Percentiles rank a stretch among this genome's conserved stretches.
These are phyloP conservation scores for Massariosphaeria phaeospora DNA, from an alignment of 495 filamentous ascomycete species.

Conservation along the genomic window DNA sequence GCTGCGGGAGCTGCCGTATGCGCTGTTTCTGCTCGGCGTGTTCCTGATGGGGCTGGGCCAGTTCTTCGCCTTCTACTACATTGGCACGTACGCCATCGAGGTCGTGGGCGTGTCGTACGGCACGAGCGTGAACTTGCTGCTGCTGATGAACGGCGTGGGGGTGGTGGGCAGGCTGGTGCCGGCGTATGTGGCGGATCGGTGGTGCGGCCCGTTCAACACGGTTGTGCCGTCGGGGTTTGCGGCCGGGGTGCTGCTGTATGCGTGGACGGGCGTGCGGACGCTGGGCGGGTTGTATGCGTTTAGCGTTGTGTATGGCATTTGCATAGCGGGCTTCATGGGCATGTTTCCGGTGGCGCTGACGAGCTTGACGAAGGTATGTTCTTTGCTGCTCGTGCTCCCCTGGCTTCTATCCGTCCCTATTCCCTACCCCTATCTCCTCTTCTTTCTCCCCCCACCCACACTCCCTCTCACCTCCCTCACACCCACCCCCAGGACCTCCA, in stretches of 20 bases:
- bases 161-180: slow-evolving; percentile 39
- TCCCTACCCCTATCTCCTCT: too few species aligned
- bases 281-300: slow-evolving; percentile 34
- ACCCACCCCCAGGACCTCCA: slow-evolving; percentile 33
- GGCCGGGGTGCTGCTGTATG: slow-evolving; percentile 32
- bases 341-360: slow-evolving; percentile 37
- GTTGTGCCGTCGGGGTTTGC: slow-evolving; percentile 36
- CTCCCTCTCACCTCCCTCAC: too few species aligned
- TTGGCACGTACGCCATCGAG: slow-evolving; percentile 34
- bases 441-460: too few species aligned
- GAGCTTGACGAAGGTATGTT: slow-evolving; percentile 38
- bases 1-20: slow-evolving; percentile 36
- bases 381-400: too few species aligned
- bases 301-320: slow-evolving; percentile 35
- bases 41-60: slow-evolving; percentile 21
- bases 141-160: slow-evolving; percentile 40
- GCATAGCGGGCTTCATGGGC: slow-evolving; percentile 36
- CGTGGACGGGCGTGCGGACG: slow-evolving; percentile 35
- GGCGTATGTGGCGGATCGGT: slow-evolving; percentile 35
- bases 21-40: slow-evolving; percentile 25
- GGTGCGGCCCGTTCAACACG: slow-evolving; percentile 37
- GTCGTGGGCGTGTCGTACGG: slow-evolving; percentile 33
- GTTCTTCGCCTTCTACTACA: slow-evolving; percentile 34
- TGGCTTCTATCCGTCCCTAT: too few species aligned
- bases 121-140: slow-evolving; percentile 33